Conservation (phyloP, 1,139 yeast genomes). For the Hyphopichia wangnamkhiaoensis region DNA sequence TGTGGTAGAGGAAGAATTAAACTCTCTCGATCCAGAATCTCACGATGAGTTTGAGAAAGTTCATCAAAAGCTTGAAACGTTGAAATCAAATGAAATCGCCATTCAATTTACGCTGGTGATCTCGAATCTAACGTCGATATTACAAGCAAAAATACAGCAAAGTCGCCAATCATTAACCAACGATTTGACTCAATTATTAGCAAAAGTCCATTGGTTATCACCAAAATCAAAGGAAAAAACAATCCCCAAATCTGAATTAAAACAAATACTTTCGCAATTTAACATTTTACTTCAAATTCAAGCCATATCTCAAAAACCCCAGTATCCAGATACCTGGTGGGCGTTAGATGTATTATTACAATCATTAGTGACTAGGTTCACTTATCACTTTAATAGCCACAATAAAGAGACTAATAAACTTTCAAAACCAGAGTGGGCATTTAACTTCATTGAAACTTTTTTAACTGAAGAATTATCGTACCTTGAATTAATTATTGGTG, state of each 20-base stretch:
- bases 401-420: constrained; percentile 63
- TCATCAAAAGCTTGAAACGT: constrained; percentile 5
- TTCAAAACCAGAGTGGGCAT: constrained; percentile 83
- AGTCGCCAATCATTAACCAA: neutral
- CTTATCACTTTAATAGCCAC: constrained; percentile 67
- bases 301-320: constrained; percentile 28
- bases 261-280: constrained; percentile 6
- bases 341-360: constrained; percentile 57
- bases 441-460: constrained; percentile 54
- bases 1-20: constrained; percentile 12
- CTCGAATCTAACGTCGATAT: neutral
- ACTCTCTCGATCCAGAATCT: constrained; percentile 7
- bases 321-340: constrained; percentile 53
- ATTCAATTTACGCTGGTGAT: neutral
- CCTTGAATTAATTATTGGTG: constrained; percentile 35
- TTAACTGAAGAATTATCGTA: constrained; percentile 43
- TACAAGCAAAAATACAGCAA: neutral
- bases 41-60: constrained; percentile 14
- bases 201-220: constrained; percentile 9
- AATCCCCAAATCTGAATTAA: neutral
- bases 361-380: constrained; percentile 62
- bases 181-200: constrained; percentile 1
- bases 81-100: neutral
- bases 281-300: constrained; percentile 38
- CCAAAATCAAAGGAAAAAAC: constrained; percentile 4